Base-by-base conservation (phyloP, 169 alveolate genomes). In the Plasmodium fragile region DNA sequence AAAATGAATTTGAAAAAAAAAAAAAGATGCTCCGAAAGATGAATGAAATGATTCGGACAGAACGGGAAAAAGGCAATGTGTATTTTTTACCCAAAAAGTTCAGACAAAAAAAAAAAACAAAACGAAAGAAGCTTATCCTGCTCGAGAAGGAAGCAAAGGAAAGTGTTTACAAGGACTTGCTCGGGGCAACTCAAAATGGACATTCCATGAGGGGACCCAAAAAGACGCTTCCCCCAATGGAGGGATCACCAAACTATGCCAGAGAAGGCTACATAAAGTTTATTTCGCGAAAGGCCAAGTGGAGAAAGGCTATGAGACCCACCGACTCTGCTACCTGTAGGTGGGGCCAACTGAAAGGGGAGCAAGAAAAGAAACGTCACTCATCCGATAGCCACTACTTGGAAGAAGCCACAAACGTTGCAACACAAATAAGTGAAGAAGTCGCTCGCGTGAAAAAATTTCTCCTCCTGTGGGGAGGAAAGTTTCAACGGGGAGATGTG, bases 101-200 rank as follows among this genome's bases (percentile, higher is more conserved):
- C 28, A 39, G 81, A 65, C 80, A 34, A 34, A 87, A 87, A 87
- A 87, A 87, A 87, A 87, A 59, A 87, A 30, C 81, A 16, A 87
- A 87, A 65, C 25, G 32, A 18, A 43, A 87, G 81, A 87, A 18
- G 65, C 45, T 78, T 16, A 87, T 87, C 32, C 45, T 87, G 16
- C 71, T 87, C 65, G 93, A 87, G 72, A 87, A 87, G 55, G 78
- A 87, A 87, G 45, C 70, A n/a, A 87, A 72, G 70, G 70, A 87
- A 1, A 25, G 59, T 16, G 69, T 87, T 16, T 87, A 78, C 49
- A 30, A 55, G 11, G 93, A 77, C 18, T 7, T 87, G 28, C 8
- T 77, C 18, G 34, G 70, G 80, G 70, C 6, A 39, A 36, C 3
- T 18, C 22, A 70, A 28, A 83, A 45, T 83, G 39, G 39, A 25